These are phyloP conservation scores for Candida sithepensis DNA, from an alignment of 805 yeast genomes.

Conservation along the genomic window DNA sequence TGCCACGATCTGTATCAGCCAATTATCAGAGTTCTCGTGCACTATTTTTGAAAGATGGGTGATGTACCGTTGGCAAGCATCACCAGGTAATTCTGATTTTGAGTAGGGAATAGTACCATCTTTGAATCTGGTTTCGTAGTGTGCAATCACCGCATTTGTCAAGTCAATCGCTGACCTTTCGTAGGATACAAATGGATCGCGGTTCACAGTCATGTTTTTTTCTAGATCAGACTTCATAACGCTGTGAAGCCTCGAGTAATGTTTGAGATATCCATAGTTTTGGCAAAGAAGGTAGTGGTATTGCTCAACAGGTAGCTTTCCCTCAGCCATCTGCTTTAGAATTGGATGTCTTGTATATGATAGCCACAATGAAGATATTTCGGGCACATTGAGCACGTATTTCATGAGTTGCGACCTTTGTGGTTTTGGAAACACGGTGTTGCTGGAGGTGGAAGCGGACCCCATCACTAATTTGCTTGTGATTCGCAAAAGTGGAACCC, in stretches of 20 bases:
- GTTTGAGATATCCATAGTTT: background rate
- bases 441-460: too few relatives aligned
- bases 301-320: background rate
- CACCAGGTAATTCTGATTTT: background rate
- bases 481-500: too few relatives aligned
- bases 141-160: background rate
- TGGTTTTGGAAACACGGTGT: background rate
- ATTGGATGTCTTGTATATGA: conserved; percentile 1
- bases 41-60: background rate
- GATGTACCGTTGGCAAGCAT: background rate
- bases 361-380: background rate
- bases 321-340: conserved; percentile 1
- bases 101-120: background rate
- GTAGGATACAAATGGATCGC: background rate
- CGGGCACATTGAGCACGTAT: background rate
- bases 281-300: background rate
- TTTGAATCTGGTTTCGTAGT: background rate
- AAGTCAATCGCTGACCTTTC: background rate
- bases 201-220: background rate
- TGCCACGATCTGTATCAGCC: background rate
- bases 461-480: too few relatives aligned
- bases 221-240: background rate
- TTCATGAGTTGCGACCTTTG: background rate
- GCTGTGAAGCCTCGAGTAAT: background rate
- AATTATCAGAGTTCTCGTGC: background rate